Conservation (phyloP, 768 basidiomycete genomes). For the Stropharia rugosoannulata region DNA sequence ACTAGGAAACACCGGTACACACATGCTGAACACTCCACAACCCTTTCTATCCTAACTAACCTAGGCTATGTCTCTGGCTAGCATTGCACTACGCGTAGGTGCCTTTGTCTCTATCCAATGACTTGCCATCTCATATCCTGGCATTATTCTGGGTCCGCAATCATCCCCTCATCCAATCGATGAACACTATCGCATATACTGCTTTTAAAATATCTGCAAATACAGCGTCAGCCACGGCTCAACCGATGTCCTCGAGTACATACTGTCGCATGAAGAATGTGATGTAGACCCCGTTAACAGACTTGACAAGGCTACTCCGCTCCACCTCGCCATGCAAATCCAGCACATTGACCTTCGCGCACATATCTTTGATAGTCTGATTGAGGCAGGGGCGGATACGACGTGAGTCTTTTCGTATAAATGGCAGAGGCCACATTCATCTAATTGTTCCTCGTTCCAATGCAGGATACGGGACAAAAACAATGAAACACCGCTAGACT, state of each 20-base stretch:
- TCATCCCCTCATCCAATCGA: neutral
- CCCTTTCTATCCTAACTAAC: constrained; percentile 19
- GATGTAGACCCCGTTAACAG: constrained; percentile 80
- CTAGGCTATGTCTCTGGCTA: constrained; percentile 10
- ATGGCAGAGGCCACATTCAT: too few relatives aligned
- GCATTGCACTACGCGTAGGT: constrained; percentile 30
- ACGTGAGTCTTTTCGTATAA: constrained; percentile 37
- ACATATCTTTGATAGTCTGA: constrained; percentile 57
- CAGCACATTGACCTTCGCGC: constrained; percentile 52
- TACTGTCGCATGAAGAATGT: constrained; percentile 72
- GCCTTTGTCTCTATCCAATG: neutral
- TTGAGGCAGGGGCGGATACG: constrained; percentile 80
- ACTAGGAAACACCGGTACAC: constrained; percentile 79
- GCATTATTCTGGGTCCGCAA: neutral
- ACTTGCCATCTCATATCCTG: neutral
- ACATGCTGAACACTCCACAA: neutral
- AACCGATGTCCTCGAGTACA: constrained; percentile 63
- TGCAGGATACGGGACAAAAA: constrained; percentile 72
- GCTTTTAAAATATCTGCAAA: neutral
- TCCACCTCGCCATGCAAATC: constrained; percentile 70
- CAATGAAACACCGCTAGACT: constrained; percentile 53
- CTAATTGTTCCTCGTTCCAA: neutral
- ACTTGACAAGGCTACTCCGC: constrained; percentile 69
- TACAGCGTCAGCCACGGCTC: constrained; percentile 55
- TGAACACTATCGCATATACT: neutral